Evolutionary conservation across 768 basidiomycete species (phyloP).

Genomic region (Naganishia vishniacii): DNA sequence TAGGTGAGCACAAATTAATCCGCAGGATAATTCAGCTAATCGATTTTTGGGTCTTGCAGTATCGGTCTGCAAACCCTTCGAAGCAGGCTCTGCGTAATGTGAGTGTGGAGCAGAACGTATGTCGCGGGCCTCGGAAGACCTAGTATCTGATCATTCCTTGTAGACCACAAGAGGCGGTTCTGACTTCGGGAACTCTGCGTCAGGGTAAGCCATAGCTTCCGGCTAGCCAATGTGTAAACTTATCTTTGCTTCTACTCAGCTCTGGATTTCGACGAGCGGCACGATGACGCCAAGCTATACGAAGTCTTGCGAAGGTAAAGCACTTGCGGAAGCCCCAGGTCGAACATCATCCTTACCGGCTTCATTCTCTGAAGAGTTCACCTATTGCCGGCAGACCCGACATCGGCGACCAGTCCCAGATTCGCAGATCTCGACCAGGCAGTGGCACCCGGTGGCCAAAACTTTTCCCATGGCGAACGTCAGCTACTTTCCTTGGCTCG

Average conservation of each 20-base stretch:
- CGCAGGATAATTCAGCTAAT: neutral
- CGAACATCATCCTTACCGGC: too few species aligned
- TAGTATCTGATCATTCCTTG: slow-evolving; percentile 24
- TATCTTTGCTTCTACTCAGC: neutral
- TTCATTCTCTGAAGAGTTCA: too few species aligned
- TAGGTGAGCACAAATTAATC: slow-evolving; percentile 50
- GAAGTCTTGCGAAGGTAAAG: slow-evolving; percentile 40
- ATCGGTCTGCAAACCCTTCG: too few species aligned
- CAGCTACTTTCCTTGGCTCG: slow-evolving; percentile 45
- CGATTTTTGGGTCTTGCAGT: neutral
- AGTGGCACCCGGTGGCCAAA: slow-evolving; percentile 18
- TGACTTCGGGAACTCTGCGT: slow-evolving; percentile 45
- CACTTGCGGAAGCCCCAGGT: too few species aligned
- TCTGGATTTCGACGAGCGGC: slow-evolving; percentile 82
- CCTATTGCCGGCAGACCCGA: slow-evolving; percentile 36
- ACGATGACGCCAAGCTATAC: slow-evolving; percentile 69
- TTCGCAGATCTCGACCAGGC: slow-evolving; percentile 7
- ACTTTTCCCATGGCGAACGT: slow-evolving; percentile 45
- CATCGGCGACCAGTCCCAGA: slow-evolving; percentile 22
- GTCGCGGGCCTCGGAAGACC: too few species aligned
- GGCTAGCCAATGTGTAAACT: too few species aligned
- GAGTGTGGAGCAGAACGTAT: too few species aligned
- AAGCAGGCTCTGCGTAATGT: too few species aligned
- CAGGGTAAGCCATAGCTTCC: neutral
- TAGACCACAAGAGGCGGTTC: slow-evolving; percentile 44